These are phyloP conservation scores for Gardenia jasminoides DNA, from an alignment of 257 asterid genomes.

Conservation along the genomic window DNA sequence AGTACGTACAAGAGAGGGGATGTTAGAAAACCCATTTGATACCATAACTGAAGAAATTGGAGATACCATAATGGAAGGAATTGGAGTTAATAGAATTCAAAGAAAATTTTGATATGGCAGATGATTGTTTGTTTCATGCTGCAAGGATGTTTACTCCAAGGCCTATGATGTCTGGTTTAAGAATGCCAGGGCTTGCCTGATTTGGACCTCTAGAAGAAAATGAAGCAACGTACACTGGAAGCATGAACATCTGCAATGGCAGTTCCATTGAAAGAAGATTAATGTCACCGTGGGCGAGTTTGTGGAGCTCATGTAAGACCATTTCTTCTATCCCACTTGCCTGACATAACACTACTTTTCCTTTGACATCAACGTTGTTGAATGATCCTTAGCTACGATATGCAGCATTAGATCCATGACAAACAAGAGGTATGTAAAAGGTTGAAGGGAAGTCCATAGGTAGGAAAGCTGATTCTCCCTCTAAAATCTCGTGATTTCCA, in stretches of 20 bases:
- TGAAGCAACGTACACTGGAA: slow-evolving; percentile 10
- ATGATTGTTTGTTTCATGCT: slow-evolving; percentile 15
- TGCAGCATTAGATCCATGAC: no score
- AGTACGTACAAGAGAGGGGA: no score
- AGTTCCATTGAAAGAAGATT: slow-evolving; percentile 13
- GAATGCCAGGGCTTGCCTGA: slow-evolving; percentile 5
- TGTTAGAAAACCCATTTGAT: no score
- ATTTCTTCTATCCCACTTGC: not conserved
- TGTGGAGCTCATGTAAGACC: not conserved
- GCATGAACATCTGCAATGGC: slow-evolving; percentile 6
- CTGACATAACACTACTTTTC: slow-evolving; percentile 15
- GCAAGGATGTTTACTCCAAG: slow-evolving; percentile 23
- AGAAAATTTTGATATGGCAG: no score
- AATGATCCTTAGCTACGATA: not conserved
- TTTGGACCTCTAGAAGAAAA: slow-evolving; percentile 24
- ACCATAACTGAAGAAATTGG: no score
- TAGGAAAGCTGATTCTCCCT: slow-evolving; percentile 14
- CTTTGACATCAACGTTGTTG: not conserved
- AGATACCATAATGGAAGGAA: no score
- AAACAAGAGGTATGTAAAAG: not conserved
- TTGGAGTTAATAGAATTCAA: no score
- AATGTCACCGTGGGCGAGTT: not conserved
- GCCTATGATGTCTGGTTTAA: slow-evolving; percentile 21
- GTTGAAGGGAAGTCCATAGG: slow-evolving; percentile 7
- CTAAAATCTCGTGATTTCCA: slow-evolving; percentile 7